A percentile compares a stretch with the other conserved stretches of the same genome.
Conservation (phyloP, 371 early-diverging fungal species). For the Chytridium lagenaria region DNA sequence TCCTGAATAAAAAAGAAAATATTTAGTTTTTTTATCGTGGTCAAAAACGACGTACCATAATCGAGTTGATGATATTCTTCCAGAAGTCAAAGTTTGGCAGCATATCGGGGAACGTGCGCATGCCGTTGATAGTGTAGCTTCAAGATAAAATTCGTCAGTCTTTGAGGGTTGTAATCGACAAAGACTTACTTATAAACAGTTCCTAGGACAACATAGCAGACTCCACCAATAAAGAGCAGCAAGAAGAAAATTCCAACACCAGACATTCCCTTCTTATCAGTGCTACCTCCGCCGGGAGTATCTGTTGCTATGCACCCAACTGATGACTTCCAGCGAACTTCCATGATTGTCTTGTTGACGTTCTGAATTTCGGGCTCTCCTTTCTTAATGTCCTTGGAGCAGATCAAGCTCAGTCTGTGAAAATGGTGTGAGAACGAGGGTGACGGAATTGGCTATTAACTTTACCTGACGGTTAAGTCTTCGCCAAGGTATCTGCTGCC, state of each 20-base stretch:
- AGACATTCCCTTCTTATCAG: slow-evolving; percentile 20
- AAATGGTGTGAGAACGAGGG: not conserved
- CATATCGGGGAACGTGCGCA: slow-evolving; percentile 30
- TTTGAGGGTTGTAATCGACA: no score
- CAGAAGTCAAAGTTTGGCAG: slow-evolving; percentile 34
- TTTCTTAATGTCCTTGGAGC: slow-evolving; percentile 5
- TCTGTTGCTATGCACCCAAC: not conserved
- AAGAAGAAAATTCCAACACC: slow-evolving; percentile 25
- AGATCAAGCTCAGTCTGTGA: slow-evolving; percentile 11
- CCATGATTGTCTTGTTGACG: not conserved
- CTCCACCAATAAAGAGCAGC: slow-evolving; percentile 19
- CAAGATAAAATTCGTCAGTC: not conserved
- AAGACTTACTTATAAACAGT: slow-evolving; percentile 17
- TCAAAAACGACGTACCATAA: no score
- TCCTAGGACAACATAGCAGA: slow-evolving; percentile 28
- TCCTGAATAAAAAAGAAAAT: no score
- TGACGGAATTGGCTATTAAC: no score
- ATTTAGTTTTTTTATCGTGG: no score
- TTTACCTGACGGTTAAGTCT: not conserved
- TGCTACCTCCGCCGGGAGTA: not conserved
- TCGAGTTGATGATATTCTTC: no score
- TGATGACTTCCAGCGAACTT: not conserved
- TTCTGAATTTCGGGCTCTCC: not conserved
- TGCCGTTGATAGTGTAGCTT: slow-evolving; percentile 26
- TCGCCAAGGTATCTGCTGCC: not conserved